Evolutionary conservation across 495 filamentous ascomycete genomes (phyloP), one percentile per base, ranked within the genome.

Genomic region (Neurospora sublineolata): DNA sequence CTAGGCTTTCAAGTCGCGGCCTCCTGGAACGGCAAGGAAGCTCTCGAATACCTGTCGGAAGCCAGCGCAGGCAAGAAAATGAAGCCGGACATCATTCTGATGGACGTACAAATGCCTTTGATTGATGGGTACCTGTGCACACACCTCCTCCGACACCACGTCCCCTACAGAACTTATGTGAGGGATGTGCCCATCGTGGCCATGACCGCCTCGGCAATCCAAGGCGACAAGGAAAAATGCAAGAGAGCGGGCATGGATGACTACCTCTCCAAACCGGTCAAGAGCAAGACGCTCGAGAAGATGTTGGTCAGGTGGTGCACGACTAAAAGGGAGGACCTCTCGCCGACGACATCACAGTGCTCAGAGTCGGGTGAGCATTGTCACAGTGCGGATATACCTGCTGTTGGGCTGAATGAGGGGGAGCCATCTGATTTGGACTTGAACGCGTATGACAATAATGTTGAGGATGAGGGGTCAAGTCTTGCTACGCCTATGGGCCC

Each of bases 41-140:
- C 91, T 8, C 86, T 95, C 3, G 87, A 92, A 20, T 92, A 92
- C 73, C 75, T 91, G 36, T 70, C 72, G 6, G 80, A 76, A 7
- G 79, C 82, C 30, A 72, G 78, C 38, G 64, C 75, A 4, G 80
- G 83, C 14, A 78, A 42, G 36, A 77, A 85, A 42, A 79, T 82
- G 10, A 86, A 82, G 69, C 88, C 91, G 2, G 87, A 94, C 73
- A 89, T 94, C n/a, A 92, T 94, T 67, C 84, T 94, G 9, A 95
- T 96, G 93, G 92, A 96, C 75, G 88, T 94, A 0, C 91, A 94
- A 78, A 94, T 95, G 91, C 90, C 92, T 5, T 83, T 93, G 18
- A 87, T 94, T 72, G 92, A 94, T 73, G 93, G 93, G 1, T 94
- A 94, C 75, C 83, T 85, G 38, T 90, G 91, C 39, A 93, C 92